A percentile compares a stretch with the other conserved stretches of the same genome.
These are phyloP conservation scores for Arabidopsis thaliana DNA, from an alignment of 345 rosid genomes.

Conservation along the genomic window TAIR10.1 NC_003076.8:4377001-4377500, in stretches of 20 bases:
- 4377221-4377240: slow-evolving; percentile 39
- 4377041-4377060: slow-evolving; percentile 20
- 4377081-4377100: slow-evolving; percentile 21
- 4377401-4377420: slow-evolving; percentile 44
- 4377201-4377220: slow-evolving; percentile 28
- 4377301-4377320: slow-evolving; percentile 42
- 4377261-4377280: slow-evolving; percentile 28
- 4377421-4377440: slow-evolving; percentile 56
- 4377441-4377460: slow-evolving; percentile 17
- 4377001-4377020: slow-evolving; percentile 38
- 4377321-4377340: slow-evolving; percentile 45
- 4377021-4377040: slow-evolving; percentile 37
- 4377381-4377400: slow-evolving; percentile 33
- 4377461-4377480: slow-evolving; percentile 30
- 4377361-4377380: slow-evolving; percentile 42
- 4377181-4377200: slow-evolving; percentile 23
- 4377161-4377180: slow-evolving; percentile 42
- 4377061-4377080: slow-evolving; percentile 4
- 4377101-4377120: slow-evolving; percentile 26
- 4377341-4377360: slow-evolving; percentile 61
- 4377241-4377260: slow-evolving; percentile 30
- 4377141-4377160: slow-evolving; percentile 26
- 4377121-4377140: slow-evolving; percentile 31
- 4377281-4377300: slow-evolving; percentile 35
- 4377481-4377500: slow-evolving; percentile 46